Conservation (phyloP, 1,284 basidiomycete species). For the Trichosporon coremiiforme region DNA sequence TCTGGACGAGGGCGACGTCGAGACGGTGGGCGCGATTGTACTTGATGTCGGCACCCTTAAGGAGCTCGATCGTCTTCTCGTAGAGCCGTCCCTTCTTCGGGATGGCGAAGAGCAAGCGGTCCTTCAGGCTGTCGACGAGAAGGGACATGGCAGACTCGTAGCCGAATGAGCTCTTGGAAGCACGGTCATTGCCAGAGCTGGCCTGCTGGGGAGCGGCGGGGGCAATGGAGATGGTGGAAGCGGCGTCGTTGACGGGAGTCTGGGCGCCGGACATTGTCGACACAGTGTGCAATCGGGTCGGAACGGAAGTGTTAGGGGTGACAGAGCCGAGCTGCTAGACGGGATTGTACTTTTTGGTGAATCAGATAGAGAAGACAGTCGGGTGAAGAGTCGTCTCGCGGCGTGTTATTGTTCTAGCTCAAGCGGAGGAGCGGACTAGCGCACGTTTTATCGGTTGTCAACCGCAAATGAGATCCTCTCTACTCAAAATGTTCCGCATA, state of each 20-base stretch:
- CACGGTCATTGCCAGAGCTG: conserved; percentile 30
- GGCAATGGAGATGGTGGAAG: conserved; percentile 30
- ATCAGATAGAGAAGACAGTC: not conserved
- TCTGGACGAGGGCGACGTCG: conserved; percentile 88
- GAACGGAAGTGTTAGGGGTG: no score
- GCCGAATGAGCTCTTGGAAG: conserved; percentile 46
- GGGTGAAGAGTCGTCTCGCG: not conserved
- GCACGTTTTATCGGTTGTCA: conserved; percentile 13
- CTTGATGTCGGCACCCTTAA: conserved; percentile 92
- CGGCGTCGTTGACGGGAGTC: conserved; percentile 24
- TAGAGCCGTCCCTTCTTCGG: conserved; percentile 97
- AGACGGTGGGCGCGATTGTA: conserved; percentile 86
- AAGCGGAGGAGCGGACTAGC: not conserved
- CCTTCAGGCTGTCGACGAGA: conserved; percentile 63
- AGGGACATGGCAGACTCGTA: conserved; percentile 58
- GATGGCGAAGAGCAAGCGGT: conserved; percentile 87
- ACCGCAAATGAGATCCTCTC: not conserved
- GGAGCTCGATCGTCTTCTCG: conserved; percentile 85
- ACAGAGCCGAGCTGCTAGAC: not conserved
- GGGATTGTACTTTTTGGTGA: not conserved
- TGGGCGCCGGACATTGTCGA: conserved; percentile 29
- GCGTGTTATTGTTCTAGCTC: conserved; percentile 5
- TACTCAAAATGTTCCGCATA: conserved; percentile 18
- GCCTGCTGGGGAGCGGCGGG: conserved; percentile 20
- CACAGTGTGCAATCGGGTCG: not conserved